phyloP scores from a whole-genome alignment of 257 asterid genomes.

The Solanum clarkiae region DNA sequence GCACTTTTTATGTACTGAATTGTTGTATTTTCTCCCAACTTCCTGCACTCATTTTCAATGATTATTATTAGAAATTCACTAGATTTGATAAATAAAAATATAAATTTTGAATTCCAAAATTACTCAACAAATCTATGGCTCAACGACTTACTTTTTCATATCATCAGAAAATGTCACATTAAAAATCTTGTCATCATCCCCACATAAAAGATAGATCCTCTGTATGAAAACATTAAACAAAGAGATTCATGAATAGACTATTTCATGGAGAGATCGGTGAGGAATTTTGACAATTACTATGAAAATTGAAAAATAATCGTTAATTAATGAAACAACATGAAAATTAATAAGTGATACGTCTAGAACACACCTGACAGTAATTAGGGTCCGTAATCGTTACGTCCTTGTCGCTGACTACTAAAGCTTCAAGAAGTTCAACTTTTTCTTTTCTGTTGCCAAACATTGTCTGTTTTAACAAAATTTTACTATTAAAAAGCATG shows the following conservation, averaged over 20 bases:
- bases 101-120: neutral
- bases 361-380: conserved; percentile 3
- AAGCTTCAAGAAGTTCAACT: conserved; percentile 11
- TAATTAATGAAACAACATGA: too few relatives aligned
- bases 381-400: neutral
- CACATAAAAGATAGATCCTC: neutral
- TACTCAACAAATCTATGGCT: neutral
- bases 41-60: neutral
- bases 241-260: neutral
- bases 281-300: neutral
- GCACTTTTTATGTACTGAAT: neutral
- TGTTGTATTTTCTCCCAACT: neutral
- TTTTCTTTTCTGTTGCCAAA: conserved; percentile 12
- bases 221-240: neutral
- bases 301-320: neutral
- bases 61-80: neutral
- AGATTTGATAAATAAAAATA: neutral
- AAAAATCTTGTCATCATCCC: neutral
- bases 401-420: conserved; percentile 2
- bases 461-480: conserved; percentile 3
- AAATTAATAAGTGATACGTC: neutral
- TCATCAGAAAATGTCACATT: neutral
- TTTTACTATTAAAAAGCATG: neutral
- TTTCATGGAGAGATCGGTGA: neutral
- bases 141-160: neutral